These are phyloP conservation scores for Eremothecium cymbalariae DNA, from an alignment of 1,139 yeast genomes.

Conservation along the genomic window DNA sequence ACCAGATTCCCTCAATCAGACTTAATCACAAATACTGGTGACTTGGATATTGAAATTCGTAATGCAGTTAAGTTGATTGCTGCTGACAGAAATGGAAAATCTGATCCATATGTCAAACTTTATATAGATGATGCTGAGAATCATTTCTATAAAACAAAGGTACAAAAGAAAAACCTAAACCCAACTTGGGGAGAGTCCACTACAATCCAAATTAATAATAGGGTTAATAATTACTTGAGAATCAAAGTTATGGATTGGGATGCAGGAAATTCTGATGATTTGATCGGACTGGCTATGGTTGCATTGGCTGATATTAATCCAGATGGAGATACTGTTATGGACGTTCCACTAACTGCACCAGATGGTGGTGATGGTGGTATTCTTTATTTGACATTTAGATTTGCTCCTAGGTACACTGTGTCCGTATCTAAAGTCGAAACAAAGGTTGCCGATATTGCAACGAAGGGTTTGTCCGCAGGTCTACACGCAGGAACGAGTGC, in stretches of 20 bases:
- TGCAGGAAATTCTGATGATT: constrained; percentile 79
- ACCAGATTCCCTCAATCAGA: constrained; percentile 65
- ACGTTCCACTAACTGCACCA: constrained; percentile 42
- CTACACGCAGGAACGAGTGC: constrained; percentile 35
- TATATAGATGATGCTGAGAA: constrained; percentile 54
- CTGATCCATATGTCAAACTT: constrained; percentile 80
- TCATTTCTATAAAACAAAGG: constrained; percentile 60
- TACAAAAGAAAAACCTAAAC: constrained; percentile 73
- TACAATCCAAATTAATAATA: constrained; percentile 44
- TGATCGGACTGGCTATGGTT: constrained; percentile 59
- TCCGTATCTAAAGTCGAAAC: constrained; percentile 31
- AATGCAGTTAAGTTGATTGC: constrained; percentile 67
- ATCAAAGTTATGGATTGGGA: constrained; percentile 82
- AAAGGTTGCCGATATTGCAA: constrained; percentile 34
- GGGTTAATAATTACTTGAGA: constrained; percentile 51
- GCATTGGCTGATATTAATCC: constrained; percentile 56
- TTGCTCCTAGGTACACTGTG: constrained; percentile 60
- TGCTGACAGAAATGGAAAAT: constrained; percentile 83
- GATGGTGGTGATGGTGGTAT: constrained; percentile 57
- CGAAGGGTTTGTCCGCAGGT: constrained; percentile 37
- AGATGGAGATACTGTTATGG: constrained; percentile 43
- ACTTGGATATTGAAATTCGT: constrained; percentile 51
- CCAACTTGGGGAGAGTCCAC: constrained; percentile 77
- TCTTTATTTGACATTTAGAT: constrained; percentile 49
- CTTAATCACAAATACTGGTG: constrained; percentile 68